Percentiles rank a stretch among this genome's conserved stretches.
Evolutionary conservation across 768 basidiomycete species (phyloP).

Genomic region (Roridomyces roridus): DNA sequence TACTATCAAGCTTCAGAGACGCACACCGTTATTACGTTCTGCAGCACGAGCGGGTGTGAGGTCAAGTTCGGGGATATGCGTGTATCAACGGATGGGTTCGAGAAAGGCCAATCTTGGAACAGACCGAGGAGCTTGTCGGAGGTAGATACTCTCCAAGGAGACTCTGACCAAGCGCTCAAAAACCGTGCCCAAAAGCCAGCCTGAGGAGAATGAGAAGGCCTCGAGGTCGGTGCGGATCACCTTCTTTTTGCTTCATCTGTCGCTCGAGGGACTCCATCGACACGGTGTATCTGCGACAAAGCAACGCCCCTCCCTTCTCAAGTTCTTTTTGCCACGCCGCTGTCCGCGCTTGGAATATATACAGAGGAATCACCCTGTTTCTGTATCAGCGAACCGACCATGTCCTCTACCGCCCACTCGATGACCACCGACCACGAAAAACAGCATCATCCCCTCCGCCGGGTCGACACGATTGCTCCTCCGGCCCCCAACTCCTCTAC

Average conservation of each 20-base stretch:
- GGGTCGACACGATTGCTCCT: neutral
- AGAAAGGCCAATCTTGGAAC: too few species aligned
- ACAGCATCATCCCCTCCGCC: neutral
- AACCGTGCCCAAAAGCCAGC: neutral
- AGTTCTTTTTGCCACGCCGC: conserved; percentile 8
- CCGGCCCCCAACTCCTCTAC: neutral
- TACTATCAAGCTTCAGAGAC: too few species aligned
- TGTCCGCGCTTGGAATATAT: neutral
- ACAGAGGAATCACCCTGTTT: neutral
- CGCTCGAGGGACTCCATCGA: conserved; percentile 2
- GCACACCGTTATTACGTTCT: too few species aligned
- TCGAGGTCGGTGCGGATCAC: conserved; percentile 18
- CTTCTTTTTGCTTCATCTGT: neutral
- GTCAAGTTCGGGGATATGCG: too few species aligned
- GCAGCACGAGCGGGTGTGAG: too few species aligned
- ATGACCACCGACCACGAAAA: conserved; percentile 16
- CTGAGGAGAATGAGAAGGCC: neutral
- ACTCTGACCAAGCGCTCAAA: neutral
- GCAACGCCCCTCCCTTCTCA: conserved; percentile 11
- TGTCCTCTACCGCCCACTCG: conserved; percentile 16
- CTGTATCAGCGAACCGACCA: neutral
- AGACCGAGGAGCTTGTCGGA: too few species aligned
- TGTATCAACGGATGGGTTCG: too few species aligned
- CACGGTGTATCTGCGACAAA: conserved; percentile 12
- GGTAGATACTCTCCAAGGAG: neutral